Evolutionary conservation across 768 basidiomycete species (phyloP).

Genomic region (Leucocoprinus leucothites): DNA sequence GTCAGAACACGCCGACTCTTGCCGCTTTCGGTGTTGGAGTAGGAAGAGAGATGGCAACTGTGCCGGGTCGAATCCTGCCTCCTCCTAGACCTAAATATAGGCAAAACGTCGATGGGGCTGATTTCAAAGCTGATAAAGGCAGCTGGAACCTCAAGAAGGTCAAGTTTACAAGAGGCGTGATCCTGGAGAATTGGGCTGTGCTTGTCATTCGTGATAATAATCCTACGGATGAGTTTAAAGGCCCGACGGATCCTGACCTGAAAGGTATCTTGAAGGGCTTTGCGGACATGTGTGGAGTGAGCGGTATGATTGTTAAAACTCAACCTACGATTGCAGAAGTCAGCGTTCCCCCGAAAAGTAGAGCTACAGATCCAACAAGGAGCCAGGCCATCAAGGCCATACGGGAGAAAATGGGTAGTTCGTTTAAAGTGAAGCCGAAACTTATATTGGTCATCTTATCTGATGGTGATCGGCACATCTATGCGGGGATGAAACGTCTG

Average conservation of each 20-base stretch:
- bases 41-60: constrained; percentile 58
- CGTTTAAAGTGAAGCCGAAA: constrained; percentile 43
- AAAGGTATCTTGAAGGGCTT: constrained; percentile 47
- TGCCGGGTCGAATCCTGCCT: constrained; percentile 68
- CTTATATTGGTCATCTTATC: constrained; percentile 69
- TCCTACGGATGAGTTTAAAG: constrained; percentile 55
- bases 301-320: constrained; percentile 54
- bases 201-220: constrained; percentile 63
- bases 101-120: constrained; percentile 35
- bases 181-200: constrained; percentile 62
- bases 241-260: constrained; percentile 53
- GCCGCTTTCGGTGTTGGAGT: constrained; percentile 62
- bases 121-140: constrained; percentile 40
- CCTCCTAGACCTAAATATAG: constrained; percentile 60
- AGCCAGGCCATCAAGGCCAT: constrained; percentile 45
- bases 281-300: constrained; percentile 53
- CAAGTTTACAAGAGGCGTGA: constrained; percentile 57
- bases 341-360: constrained; percentile 47
- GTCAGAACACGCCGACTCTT: constrained; percentile 36
- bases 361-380: constrained; percentile 52
- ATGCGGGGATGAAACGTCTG: constrained; percentile 72
- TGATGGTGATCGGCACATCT: constrained; percentile 69
- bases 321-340: constrained; percentile 38
- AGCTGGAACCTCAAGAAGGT: constrained; percentile 75
- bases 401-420: constrained; percentile 29